Conservation (phyloP, 2,329 filamentous ascomycete genomes). For the Pyrenochaeta sp. region DNA sequence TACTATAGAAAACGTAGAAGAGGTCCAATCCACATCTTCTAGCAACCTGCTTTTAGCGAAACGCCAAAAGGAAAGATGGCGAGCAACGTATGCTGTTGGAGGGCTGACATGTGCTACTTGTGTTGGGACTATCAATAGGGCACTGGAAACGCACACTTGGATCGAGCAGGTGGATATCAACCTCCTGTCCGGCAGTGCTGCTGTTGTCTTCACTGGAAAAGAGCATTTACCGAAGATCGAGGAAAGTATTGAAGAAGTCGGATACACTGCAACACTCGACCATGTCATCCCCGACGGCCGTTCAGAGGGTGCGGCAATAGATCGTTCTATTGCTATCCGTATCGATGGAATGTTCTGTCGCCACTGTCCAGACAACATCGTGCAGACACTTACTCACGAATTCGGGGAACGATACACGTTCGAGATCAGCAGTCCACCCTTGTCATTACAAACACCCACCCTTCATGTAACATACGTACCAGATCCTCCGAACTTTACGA, state of each 20-base stretch:
- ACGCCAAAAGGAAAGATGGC: slow-evolving; percentile 38
- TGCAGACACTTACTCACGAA: slow-evolving; percentile 60
- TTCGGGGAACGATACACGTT: slow-evolving; percentile 57
- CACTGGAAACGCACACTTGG: slow-evolving; percentile 56
- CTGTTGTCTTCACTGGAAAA: slow-evolving; percentile 58
- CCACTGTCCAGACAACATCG: slow-evolving; percentile 60
- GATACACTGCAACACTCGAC: slow-evolving; percentile 53
- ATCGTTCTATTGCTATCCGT: slow-evolving; percentile 46
- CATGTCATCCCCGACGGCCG: slow-evolving; percentile 30
- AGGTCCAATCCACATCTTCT: slow-evolving; percentile 8
- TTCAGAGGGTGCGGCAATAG: slow-evolving; percentile 18
- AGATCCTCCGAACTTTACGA: slow-evolving; percentile 72
- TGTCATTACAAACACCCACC: slow-evolving; percentile 67
- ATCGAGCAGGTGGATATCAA: slow-evolving; percentile 60
- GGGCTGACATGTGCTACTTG: slow-evolving; percentile 69
- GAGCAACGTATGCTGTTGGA: slow-evolving; percentile 59
- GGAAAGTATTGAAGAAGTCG: slow-evolving; percentile 59
- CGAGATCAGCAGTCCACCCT: slow-evolving; percentile 63
- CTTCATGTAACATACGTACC: slow-evolving; percentile 77
- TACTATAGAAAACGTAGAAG: slow-evolving; percentile 44
- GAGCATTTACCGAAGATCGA: slow-evolving; percentile 56
- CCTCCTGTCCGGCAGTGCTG: slow-evolving; percentile 60
- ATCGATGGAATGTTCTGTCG: slow-evolving; percentile 58
- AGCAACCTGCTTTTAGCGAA: not conserved
- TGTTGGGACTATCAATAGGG: slow-evolving; percentile 58